These are phyloP conservation scores for Alternaria postmessia DNA, from an alignment of 2,329 filamentous ascomycete species.

Conservation along the genomic window DNA sequence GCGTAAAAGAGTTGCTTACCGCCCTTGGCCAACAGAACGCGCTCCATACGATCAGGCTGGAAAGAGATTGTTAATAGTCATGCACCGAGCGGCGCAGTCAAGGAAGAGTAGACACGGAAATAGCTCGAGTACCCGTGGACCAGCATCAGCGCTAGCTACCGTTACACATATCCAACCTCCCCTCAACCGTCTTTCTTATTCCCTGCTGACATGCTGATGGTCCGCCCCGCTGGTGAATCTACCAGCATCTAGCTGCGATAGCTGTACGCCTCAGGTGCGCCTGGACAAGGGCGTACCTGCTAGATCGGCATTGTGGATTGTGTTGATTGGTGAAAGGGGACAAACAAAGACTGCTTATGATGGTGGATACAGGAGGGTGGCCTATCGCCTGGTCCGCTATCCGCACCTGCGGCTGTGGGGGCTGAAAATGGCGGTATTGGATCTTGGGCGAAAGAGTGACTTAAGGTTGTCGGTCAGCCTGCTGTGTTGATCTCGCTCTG, in stretches of 20 bases:
- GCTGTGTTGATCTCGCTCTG: background rate
- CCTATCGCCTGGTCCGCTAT: slow-evolving; percentile 8
- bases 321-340: slow-evolving; percentile 8
- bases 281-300: slow-evolving; percentile 9
- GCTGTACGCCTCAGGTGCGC: slow-evolving; percentile 7
- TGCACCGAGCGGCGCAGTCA: background rate
- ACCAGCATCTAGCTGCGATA: slow-evolving; percentile 7
- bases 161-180: slow-evolving; percentile 1
- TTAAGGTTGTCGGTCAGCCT: slow-evolving; percentile 12
- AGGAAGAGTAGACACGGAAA: slow-evolving; percentile 1
- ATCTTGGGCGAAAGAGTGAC: slow-evolving; percentile 1
- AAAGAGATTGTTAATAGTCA: slow-evolving; percentile 1
- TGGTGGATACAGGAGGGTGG: slow-evolving; percentile 8
- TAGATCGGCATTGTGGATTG: background rate
- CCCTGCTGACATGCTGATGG: slow-evolving; percentile 10
- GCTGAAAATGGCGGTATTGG: slow-evolving; percentile 11
- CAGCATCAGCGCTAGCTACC: slow-evolving; percentile 4
- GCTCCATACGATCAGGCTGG: background rate
- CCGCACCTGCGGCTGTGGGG: slow-evolving; percentile 11
- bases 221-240: slow-evolving; percentile 1
- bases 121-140: slow-evolving; percentile 3
- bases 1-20: background rate
- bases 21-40: background rate
- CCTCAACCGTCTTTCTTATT: slow-evolving; percentile 2
- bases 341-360: slow-evolving; percentile 7